Conservation (phyloP, 2,329 filamentous ascomycete species). For the Endothia cerciana region DNA sequence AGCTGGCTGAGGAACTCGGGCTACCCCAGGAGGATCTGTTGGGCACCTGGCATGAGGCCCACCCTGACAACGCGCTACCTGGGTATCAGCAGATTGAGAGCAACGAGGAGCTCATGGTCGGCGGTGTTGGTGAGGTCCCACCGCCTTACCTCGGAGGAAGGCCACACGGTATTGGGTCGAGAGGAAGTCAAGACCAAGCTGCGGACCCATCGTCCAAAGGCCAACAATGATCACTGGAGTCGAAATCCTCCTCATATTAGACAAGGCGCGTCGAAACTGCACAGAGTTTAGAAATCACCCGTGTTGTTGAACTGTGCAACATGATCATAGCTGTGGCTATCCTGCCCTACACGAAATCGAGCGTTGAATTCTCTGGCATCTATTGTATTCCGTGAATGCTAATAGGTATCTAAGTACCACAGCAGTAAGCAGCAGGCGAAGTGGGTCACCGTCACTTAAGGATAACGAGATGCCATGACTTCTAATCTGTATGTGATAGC, state of each 20-base stretch:
- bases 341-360: neutral
- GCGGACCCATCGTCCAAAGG: conserved; percentile 10
- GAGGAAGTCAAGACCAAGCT: neutral
- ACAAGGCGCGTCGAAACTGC: neutral
- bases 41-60: conserved; percentile 38
- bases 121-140: conserved; percentile 38
- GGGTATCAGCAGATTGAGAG: conserved; percentile 36
- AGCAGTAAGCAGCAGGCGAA: neutral
- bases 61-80: conserved; percentile 38
- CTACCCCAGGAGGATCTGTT: conserved; percentile 37
- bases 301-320: neutral
- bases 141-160: conserved; percentile 36
- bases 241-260: neutral
- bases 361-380: too few species aligned
- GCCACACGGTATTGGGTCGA: conserved; percentile 11
- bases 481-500: neutral
- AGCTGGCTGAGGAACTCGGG: conserved; percentile 35
- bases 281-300: neutral
- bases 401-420: neutral
- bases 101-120: conserved; percentile 38
- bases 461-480: neutral
- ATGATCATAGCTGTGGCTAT: neutral
- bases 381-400: too few species aligned
- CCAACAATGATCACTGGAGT: neutral
- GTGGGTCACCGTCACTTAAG: neutral